Conservation (phyloP, 768 basidiomycete genomes). For the Antrodiella citrinella region DNA sequence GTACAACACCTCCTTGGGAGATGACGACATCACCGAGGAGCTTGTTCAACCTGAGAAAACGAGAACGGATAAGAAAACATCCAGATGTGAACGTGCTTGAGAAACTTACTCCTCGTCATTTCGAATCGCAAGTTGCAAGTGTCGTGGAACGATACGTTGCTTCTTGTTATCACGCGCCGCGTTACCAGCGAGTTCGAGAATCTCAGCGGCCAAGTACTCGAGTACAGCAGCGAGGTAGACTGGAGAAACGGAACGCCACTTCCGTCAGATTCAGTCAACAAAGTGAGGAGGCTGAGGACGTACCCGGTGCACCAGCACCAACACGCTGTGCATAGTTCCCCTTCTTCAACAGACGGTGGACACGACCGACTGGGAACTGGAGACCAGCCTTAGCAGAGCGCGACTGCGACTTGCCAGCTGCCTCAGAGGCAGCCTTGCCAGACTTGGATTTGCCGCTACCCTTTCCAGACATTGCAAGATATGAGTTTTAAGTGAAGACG, state of each 20-base stretch:
- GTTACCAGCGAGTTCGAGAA: slow-evolving; percentile 87
- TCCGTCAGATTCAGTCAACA: not conserved
- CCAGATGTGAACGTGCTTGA: not conserved
- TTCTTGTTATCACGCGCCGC: slow-evolving; percentile 82
- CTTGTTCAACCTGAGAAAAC: slow-evolving; percentile 51
- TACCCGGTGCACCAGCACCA: slow-evolving; percentile 83
- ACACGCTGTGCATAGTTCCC: slow-evolving; percentile 86
- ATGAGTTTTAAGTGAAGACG: slow-evolving; percentile 11
- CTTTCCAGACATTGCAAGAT: slow-evolving; percentile 36
- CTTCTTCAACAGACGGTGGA: slow-evolving; percentile 81
- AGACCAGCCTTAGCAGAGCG: slow-evolving; percentile 70
- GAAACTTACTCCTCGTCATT: slow-evolving; percentile 73
- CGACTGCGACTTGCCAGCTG: slow-evolving; percentile 47
- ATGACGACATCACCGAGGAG: slow-evolving; percentile 83
- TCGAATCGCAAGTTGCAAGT: slow-evolving; percentile 86
- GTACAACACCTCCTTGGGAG: slow-evolving; percentile 85
- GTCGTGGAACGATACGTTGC: slow-evolving; percentile 91
- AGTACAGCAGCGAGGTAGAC: slow-evolving; percentile 89
- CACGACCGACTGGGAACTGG: slow-evolving; percentile 88
- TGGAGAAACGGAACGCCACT: slow-evolving; percentile 16
- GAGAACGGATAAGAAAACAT: not conserved
- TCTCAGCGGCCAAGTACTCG: slow-evolving; percentile 89
- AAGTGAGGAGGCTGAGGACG: slow-evolving; percentile 9
- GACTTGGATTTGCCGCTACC: slow-evolving; percentile 46
- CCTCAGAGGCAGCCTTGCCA: slow-evolving; percentile 43